These are phyloP conservation scores for Solanum lycopersicoides DNA, from an alignment of 257 asterid species.

Conservation along the genomic window DNA sequence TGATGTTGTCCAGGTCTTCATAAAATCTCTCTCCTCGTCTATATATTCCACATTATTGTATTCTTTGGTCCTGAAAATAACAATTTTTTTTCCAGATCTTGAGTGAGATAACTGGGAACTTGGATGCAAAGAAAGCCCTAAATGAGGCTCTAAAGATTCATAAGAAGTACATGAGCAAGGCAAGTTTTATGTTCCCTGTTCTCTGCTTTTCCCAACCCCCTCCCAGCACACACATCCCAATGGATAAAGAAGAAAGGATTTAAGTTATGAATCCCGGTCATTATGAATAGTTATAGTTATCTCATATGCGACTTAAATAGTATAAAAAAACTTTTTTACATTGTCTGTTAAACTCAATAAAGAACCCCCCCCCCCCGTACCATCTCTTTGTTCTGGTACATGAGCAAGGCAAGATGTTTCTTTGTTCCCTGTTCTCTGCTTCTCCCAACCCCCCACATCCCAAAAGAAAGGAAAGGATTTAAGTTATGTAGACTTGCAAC, in stretches of 20 bases:
- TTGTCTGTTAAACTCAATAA: not conserved
- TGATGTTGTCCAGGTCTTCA: slow-evolving; percentile 70
- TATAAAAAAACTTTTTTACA: not conserved
- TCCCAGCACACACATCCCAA: not conserved
- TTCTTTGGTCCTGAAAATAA: not conserved
- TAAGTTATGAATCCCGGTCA: not conserved
- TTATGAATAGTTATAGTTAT: not conserved
- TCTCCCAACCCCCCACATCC: not conserved
- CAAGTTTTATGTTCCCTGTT: slow-evolving; percentile 9
- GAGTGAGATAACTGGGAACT: slow-evolving; percentile 81
- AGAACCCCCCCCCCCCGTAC: not conserved
- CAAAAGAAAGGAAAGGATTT: not conserved
- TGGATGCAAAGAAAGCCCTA: slow-evolving; percentile 85
- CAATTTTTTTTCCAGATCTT: slow-evolving; percentile 32
- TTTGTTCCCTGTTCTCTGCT: not conserved
- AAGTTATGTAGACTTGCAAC: not conserved
- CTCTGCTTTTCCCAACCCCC: not conserved
- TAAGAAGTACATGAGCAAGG: slow-evolving; percentile 81
- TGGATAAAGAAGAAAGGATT: not conserved
- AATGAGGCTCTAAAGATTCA: slow-evolving; percentile 67
- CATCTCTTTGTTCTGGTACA: not conserved
- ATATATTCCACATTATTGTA: not conserved
- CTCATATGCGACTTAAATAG: not conserved
- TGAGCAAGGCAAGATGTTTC: not conserved
- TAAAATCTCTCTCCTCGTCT: not conserved